Evolutionary conservation across 345 rosid genomes (phyloP).

Genomic region (Raphanus sativus): DNA sequence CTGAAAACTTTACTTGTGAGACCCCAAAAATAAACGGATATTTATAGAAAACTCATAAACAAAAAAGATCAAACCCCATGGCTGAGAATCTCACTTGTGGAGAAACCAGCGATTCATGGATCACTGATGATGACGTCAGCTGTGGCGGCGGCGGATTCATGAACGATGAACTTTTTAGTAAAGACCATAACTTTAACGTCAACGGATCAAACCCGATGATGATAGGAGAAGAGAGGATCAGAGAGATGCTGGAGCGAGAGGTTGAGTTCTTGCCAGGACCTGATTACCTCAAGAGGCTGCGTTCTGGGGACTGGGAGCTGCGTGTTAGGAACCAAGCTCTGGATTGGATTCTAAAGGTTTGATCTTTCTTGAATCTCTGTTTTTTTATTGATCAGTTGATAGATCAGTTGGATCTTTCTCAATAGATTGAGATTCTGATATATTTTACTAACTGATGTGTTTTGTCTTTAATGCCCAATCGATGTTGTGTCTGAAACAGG

Average conservation of each 20-base stretch:
- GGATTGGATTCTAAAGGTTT: slow-evolving; percentile 71
- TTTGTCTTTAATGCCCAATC: slow-evolving; percentile 24
- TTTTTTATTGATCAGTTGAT: slow-evolving; percentile 16
- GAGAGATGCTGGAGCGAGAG: slow-evolving; percentile 57
- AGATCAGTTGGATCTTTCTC: slow-evolving; percentile 26
- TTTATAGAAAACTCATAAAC: background rate
- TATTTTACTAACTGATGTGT: background rate
- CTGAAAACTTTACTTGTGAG: background rate
- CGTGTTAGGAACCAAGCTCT: slow-evolving; percentile 57
- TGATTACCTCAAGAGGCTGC: slow-evolving; percentile 58
- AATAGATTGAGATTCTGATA: slow-evolving; percentile 21
- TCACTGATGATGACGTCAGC: slow-evolving; percentile 30
- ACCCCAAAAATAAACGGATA: slow-evolving; percentile 13
- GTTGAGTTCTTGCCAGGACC: slow-evolving; percentile 46
- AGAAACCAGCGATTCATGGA: slow-evolving; percentile 49
- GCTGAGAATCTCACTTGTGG: slow-evolving; percentile 53
- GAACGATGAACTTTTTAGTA: slow-evolving; percentile 18
- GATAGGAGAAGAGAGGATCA: slow-evolving; percentile 51
- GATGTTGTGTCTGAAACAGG: slow-evolving; percentile 47
- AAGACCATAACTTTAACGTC: slow-evolving; percentile 30
- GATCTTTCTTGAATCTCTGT: slow-evolving; percentile 12
- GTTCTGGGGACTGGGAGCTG: slow-evolving; percentile 56
- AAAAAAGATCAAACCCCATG: slow-evolving; percentile 37
- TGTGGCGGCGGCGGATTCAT: slow-evolving; percentile 21
- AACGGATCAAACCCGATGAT: slow-evolving; percentile 42